Evolutionary conservation across 2,329 filamentous ascomycete genomes (phyloP).

Genomic region (Blastomyces silverae): DNA sequence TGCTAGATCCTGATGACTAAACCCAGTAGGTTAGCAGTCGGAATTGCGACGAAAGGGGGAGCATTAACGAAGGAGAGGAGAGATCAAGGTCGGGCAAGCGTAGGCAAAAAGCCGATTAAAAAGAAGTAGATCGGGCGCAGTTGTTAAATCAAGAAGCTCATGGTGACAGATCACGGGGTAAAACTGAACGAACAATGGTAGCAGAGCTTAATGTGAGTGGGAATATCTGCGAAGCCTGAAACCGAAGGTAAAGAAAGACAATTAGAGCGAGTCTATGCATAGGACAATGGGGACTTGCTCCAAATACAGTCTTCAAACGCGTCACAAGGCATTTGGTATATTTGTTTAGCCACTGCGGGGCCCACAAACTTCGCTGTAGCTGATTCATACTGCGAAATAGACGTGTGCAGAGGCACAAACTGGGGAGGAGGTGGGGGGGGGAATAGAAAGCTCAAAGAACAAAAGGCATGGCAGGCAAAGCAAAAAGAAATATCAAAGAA

Average conservation of each 20-base stretch:
- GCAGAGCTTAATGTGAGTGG: conserved; percentile 8
- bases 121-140: background rate
- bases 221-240: conserved; percentile 4
- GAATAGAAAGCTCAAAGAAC: background rate
- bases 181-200: conserved; percentile 4
- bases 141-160: background rate
- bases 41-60: conserved; percentile 6
- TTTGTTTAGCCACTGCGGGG: background rate
- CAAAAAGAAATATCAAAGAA: background rate
- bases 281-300: conserved; percentile 8
- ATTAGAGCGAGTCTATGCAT: background rate
- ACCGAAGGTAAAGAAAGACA: conserved; percentile 2
- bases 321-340: conserved; percentile 1
- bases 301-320: conserved; percentile 8
- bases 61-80: background rate
- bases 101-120: background rate
- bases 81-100: background rate
- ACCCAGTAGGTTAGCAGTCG: conserved; percentile 13
- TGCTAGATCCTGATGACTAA: conserved; percentile 14
- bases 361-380: background rate
- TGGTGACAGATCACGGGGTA: background rate
- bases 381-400: conserved; percentile 5
- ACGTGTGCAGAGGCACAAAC: background rate
- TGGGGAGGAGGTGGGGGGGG: too few species aligned
- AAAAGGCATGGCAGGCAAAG: background rate